Evolutionary conservation across 1,284 basidiomycete species (phyloP).

Genomic region (Coniferiporia sulphurascens): DNA sequence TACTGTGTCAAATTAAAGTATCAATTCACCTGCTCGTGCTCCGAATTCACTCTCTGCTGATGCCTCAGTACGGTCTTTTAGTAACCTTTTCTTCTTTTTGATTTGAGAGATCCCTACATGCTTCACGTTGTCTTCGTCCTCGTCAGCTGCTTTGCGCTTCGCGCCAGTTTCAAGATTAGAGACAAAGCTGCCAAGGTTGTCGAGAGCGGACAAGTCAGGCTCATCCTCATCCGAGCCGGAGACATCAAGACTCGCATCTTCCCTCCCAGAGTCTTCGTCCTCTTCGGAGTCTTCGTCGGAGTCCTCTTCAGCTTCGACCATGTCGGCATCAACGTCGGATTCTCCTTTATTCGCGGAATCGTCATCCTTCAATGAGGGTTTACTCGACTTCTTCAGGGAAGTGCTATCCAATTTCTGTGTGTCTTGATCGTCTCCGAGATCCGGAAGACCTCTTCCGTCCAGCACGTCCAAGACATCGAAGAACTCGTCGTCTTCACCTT

Average conservation of each 20-base stretch:
- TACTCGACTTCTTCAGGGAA: conserved; percentile 19
- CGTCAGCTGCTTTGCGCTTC: conserved; percentile 66
- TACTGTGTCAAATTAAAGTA: conserved; percentile 3
- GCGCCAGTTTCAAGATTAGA: conserved; percentile 60
- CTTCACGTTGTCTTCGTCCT: conserved; percentile 22
- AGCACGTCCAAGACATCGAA: conserved; percentile 65
- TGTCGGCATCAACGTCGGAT: conserved; percentile 23
- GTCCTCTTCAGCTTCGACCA: conserved; percentile 30
- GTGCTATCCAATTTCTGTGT: conserved; percentile 20
- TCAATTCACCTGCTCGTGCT: conserved; percentile 43
- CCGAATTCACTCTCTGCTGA: conserved; percentile 74
- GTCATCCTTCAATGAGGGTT: neutral
- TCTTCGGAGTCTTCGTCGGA: conserved; percentile 35
- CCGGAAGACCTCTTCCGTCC: conserved; percentile 54
- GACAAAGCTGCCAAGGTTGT: conserved; percentile 68
- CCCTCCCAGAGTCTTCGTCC: conserved; percentile 34
- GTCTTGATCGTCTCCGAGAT: conserved; percentile 28
- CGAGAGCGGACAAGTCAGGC: conserved; percentile 53
- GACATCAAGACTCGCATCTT: conserved; percentile 39
- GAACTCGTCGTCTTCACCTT: conserved; percentile 54
- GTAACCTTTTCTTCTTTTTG: conserved; percentile 52
- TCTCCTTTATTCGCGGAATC: neutral
- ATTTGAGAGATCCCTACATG: conserved; percentile 20
- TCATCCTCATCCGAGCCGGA: conserved; percentile 58
- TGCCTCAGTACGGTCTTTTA: conserved; percentile 70